These are phyloP conservation scores for Imleria badia DNA, from an alignment of 768 basidiomycete genomes.

Conservation along the genomic window DNA sequence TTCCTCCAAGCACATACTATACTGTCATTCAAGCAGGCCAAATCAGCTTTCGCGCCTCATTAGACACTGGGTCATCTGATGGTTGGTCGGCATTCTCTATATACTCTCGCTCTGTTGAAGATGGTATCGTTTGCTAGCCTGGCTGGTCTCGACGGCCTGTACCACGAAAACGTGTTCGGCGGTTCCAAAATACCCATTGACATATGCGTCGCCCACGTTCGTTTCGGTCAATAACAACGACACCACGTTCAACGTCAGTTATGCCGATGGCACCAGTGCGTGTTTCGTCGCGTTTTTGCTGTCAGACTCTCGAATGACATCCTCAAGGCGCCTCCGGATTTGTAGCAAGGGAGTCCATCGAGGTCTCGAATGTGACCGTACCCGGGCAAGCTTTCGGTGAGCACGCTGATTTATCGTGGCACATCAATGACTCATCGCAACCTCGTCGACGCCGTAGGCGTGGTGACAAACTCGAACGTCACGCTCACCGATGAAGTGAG, in stretches of 20 bases:
- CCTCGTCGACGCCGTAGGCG: conserved; percentile 38
- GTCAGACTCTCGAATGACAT: neutral
- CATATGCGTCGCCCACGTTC: conserved; percentile 66
- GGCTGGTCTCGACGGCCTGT: conserved; percentile 69
- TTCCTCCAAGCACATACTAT: conserved; percentile 60
- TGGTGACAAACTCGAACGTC: conserved; percentile 63
- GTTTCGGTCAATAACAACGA: conserved; percentile 56
- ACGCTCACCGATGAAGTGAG: conserved; percentile 62
- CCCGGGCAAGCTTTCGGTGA: conserved; percentile 67
- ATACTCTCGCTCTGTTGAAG: neutral
- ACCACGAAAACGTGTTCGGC: conserved; percentile 49
- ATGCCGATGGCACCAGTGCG: conserved; percentile 70
- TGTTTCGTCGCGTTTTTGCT: conserved; percentile 9
- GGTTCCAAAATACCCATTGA: conserved; percentile 70
- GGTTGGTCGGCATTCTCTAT: conserved; percentile 15
- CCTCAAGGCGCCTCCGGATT: conserved; percentile 63
- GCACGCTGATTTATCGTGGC: conserved; percentile 19
- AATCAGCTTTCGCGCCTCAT: conserved; percentile 63
- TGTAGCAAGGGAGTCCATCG: conserved; percentile 63
- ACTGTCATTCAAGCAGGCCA: conserved; percentile 57
- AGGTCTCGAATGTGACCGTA: conserved; percentile 58
- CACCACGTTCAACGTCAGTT: conserved; percentile 58
- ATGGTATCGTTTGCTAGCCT: conserved; percentile 45
- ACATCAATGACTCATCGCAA: neutral
- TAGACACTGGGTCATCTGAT: conserved; percentile 68